Base-by-base conservation (phyloP, 2,329 filamentous ascomycete genomes). In the Epichloe brachyelytri region DNA sequence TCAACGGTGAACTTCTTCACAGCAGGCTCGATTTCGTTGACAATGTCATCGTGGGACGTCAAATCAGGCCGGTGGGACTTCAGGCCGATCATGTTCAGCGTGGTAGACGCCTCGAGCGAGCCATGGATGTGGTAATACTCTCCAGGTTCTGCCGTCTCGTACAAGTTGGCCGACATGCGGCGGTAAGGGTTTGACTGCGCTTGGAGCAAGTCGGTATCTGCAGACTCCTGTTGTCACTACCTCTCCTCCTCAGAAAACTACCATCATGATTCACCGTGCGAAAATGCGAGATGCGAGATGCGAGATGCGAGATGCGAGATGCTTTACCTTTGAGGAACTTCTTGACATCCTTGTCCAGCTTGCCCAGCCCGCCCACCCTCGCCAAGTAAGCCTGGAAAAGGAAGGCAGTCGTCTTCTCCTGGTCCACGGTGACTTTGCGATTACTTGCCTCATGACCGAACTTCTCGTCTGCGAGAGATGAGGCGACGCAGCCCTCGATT, bases 71-170 rank as follows among this genome's bases (percentile, higher is more conserved):
- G 70, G 51, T 79, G 74, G 0, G 81, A 71, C 47, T 81, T 76
- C 5, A 88, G 66, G 0, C 82, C 84, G 57, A 88, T 76, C 83
- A 87, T 87, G 43, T 77, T 72, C 30, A 88, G 67, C 0, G 83
- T 85, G 7, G 77, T 82, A 10, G 78, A 81, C 3, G 85, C 84
- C 57, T 88, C 83, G 0, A 88, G 67, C 0, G 84, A 88, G 43
- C 85, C 84, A 61, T 88, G 85, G 26, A 88, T 83, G 59, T 88
- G 85, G 60, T 85, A 88, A 59, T 79, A 88, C 60, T 83, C 74
- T n/a, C 76, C 78, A 1, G 72, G 67, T n/a, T 72, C 74, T 61
- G 79, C 82, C 8, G 84, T 86, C 58, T 77, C 73, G 65, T 87
- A 88, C 1, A 88, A 67, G 54, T 86, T 86, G 14, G 84, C 84